Base-by-base conservation (phyloP, 345 rosid genomes). In the Eucalyptus tenuipes region DNA sequence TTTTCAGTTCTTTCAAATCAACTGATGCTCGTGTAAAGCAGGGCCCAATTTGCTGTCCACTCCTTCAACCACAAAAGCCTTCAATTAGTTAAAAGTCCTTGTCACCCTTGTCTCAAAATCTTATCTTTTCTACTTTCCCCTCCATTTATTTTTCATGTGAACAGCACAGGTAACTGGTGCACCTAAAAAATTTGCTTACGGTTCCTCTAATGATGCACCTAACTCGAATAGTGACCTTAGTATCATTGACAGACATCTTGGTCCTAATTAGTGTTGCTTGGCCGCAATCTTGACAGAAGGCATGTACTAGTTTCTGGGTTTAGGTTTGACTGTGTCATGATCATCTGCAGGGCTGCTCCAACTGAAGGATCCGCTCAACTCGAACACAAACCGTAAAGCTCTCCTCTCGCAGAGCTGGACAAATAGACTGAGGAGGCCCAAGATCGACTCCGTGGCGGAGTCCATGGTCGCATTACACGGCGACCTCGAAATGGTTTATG, bases 401-500 rank as follows among this genome's bases (percentile, higher is more conserved):
- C n/a, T 92, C 85, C 29, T 92, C 85, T 84, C 87, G 27, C 94
- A 90, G 86, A 93, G 91, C 61, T 68, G 93, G 87, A 48, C 88
- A 90, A 37, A 90, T 91, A 95, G 90, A 88, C 91, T 88, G 87
- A 91, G 92, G 88, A 89, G 89, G 49, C 87, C 59, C 4, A 93
- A 90, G 85, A 48, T 89, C 22, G 93, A 92, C 27, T 94, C 94
- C 4, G 20, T 68, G 85, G 90, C 79, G 86, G 93, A 93, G 90
- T 88, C 94, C 48, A 87, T 92, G 80, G 94, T 88, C 80, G 95
- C 94, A 13, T 87, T 94, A 88, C 90, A 90, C 3, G 91, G 88
- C 88, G 97, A 96, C 90, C 92, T 97, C 42, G 99, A 98, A 88
- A 91, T 91, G 49, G 98, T 97, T 45, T 98, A 95, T 48, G 95